Evolutionary conservation across 2,329 filamentous ascomycete genomes (phyloP).

Genomic region (Didymella arachidicola): DNA sequence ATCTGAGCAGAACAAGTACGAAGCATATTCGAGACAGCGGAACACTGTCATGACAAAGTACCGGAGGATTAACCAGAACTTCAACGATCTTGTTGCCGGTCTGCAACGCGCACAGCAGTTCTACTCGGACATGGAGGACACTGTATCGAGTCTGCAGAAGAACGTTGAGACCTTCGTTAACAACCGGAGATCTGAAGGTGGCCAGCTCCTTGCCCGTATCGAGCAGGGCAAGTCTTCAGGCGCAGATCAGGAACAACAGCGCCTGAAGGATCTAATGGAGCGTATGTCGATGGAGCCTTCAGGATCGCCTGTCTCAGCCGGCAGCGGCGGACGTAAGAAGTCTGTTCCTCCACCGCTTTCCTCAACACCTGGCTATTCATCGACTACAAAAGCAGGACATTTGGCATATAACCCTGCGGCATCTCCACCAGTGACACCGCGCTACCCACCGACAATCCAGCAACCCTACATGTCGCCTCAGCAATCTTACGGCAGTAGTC

Average conservation of each 20-base stretch:
- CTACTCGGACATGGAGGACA: constrained; percentile 96
- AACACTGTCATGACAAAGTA: constrained; percentile 84
- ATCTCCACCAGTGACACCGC: constrained; percentile 57
- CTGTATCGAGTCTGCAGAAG: constrained; percentile 87
- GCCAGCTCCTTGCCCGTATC: constrained; percentile 86
- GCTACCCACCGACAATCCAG: constrained; percentile 51
- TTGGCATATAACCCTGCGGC: constrained; percentile 62
- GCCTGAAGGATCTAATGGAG: constrained; percentile 90
- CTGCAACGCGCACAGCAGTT: constrained; percentile 88
- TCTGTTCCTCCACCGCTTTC: constrained; percentile 53
- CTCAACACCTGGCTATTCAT: constrained; percentile 44
- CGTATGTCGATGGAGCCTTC: constrained; percentile 82
- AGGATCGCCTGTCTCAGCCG: constrained; percentile 43
- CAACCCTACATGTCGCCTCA: constrained; percentile 47
- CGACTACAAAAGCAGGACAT: constrained; percentile 39
- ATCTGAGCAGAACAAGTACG: constrained; percentile 94
- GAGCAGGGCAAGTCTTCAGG: constrained; percentile 76
- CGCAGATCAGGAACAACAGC: constrained; percentile 85
- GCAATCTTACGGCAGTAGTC: constrained; percentile 32
- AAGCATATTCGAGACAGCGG: constrained; percentile 82
- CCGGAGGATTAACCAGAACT: constrained; percentile 90
- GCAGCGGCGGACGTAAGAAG: constrained; percentile 40
- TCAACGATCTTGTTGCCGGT: constrained; percentile 86
- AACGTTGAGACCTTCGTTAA: constrained; percentile 98
- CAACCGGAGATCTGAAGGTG: constrained; percentile 89